Base-by-base conservation (phyloP, 352 stramenopile species). In the Blastocystis sp. region DNA sequence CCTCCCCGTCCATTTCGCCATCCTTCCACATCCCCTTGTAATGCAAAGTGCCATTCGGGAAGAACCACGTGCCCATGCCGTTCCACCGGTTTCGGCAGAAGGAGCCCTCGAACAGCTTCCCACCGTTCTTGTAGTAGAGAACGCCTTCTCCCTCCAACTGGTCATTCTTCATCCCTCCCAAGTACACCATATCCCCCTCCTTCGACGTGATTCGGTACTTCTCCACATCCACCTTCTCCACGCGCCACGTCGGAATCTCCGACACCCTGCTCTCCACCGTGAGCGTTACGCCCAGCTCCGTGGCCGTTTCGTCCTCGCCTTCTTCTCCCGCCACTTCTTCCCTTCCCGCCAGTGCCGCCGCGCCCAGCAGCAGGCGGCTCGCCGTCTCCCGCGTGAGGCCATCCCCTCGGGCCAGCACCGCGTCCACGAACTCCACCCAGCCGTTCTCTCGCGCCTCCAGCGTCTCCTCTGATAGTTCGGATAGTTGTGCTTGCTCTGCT, bases 11-110 rank as follows among this genome's bases (percentile, higher is more conserved):
- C 61, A 67, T 84, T 4, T 53, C 4, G 14, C 74, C 74, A 56
- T 84, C 48, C 61, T 69, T 84, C 74, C 74, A 84, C 21, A 48
- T 34, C 23, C 74, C 74, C 21, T 84, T 52, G 48, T 84, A 84
- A 4, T 67, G 28, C 3, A 84, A 7, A 3, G 45, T 67, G 7
- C 60, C 74, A 28, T 84, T 84, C 9, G 45, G 21, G n/a, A 56
- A 70, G 69, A 59, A 84, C 4, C 34, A 53, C 34, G 19, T 23
- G 9, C 74, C 56, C 5, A 45, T 53, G 2, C 74, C 74, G 69
- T 84, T 23, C 21, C 48, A 62, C 40, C 43, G n/a, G 48, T 67
- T 67, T 10, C 34, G 4, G 14, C 21, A 56, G 45, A 84, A 84
- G 11, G 17, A 23, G 23, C 74, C 74, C n/a, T 84, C 56, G 48